Evolutionary conservation across 805 yeast species (phyloP), one percentile per base, ranked within the genome.

Genomic region (Lipomyces japonicus): DNA sequence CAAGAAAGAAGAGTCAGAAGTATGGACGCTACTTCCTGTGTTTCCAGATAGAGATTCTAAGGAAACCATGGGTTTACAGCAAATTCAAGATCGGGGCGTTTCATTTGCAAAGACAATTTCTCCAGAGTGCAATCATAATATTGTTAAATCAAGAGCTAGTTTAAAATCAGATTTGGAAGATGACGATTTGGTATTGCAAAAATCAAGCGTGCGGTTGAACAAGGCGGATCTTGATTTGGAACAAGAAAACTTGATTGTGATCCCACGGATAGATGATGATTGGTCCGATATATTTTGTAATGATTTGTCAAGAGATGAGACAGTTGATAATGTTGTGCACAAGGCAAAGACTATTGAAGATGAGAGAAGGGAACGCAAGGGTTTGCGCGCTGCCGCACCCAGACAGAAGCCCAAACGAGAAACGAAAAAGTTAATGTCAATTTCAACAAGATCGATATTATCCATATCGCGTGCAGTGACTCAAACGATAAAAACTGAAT

Each of bases 221-320:
- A 14, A 19, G 10, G 16, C 37, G n/a, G n/a, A 14, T 18, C n/a
- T 19, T n/a, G 7, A 7, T 39, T 6, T 16, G 5, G 42, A 6
- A 45, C 26, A 16, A 7, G 6, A 14, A 9, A 30, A 38, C 23
- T 31, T 14, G 12, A 21, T 7, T 30, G 34, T n/a, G 44, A 23
- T 7, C 48, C 42, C 40, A 4, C 10, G 16, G 21, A 24, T 41
- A 7, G 34, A 48, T 36, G 57, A 53, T 30, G 54, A 53, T 22
- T 53, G 57, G 57, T 50, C 57, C 25, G 57, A 53, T 30, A 39
- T 53, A n/a, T 53, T 53, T 37, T 53, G 57, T 39, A 39, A 32
- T 1, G 39, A 35, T 6, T 31, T 22, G 18, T 32, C 24, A 2
- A 25, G 22, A n/a, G 30, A 10, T 19, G 34, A 24, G 25, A 21